These are phyloP conservation scores for Aspergillus niger DNA, from an alignment of 2,329 filamentous ascomycete species.

Conservation along the genomic window DNA sequence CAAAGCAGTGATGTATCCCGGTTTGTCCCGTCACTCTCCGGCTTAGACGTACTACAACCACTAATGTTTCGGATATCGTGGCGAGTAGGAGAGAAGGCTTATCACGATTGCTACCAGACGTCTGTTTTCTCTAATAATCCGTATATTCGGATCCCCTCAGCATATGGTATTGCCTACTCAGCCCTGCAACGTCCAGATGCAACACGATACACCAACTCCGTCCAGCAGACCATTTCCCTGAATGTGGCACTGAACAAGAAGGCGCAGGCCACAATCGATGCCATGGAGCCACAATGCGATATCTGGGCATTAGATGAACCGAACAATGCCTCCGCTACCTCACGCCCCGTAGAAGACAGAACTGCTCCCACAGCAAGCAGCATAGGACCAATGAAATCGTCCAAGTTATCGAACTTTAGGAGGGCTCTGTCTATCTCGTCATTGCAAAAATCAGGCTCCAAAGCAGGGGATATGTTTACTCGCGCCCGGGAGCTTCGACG, in stretches of 20 bases:
- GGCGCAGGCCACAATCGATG: background rate
- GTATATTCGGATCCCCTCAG: background rate
- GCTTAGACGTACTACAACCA: background rate
- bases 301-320: conserved; percentile 4
- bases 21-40: background rate
- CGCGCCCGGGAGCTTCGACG: background rate
- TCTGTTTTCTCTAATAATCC: conserved; percentile 3
- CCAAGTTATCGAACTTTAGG: background rate
- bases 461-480: background rate
- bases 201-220: background rate
- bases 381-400: background rate
- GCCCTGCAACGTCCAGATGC: background rate
- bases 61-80: background rate
- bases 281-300: background rate
- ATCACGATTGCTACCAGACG: conserved; percentile 4
- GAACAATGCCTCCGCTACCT: background rate
- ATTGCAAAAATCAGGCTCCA: background rate
- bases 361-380: background rate
- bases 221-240: background rate
- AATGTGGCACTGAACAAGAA: conserved; percentile 1
- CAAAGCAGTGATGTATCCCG: conserved; percentile 9
- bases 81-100: background rate
- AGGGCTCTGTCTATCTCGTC: background rate
- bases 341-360: background rate
- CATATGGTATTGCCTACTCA: background rate